Conservation (phyloP, 2,329 filamentous ascomycete genomes). For the Coniochaeta prunicola region DNA sequence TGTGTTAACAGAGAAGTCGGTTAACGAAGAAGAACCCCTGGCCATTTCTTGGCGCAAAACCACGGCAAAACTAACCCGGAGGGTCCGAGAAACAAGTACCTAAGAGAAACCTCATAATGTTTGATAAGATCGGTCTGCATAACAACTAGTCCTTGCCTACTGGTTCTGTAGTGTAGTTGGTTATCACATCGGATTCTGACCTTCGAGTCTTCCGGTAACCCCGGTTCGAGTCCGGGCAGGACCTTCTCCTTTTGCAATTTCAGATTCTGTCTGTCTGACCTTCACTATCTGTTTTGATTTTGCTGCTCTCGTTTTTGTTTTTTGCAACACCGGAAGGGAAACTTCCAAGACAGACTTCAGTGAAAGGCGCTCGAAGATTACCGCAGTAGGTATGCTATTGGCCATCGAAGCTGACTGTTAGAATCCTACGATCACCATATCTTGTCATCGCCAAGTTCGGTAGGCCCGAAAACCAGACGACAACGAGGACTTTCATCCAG, state of each 20-base stretch:
- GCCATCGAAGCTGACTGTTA: background rate
- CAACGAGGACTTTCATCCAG: background rate
- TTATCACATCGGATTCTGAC: slow-evolving; percentile 3
- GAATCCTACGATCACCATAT: background rate
- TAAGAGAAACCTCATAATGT: too few relatives aligned
- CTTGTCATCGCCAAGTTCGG: background rate
- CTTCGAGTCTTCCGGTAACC: background rate
- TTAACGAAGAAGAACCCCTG: too few relatives aligned
- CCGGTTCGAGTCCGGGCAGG: slow-evolving; percentile 2
- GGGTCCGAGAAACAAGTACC: too few relatives aligned
- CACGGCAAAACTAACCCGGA: too few relatives aligned
- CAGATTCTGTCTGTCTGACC: background rate
- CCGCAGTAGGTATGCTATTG: too few relatives aligned
- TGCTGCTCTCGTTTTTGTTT: background rate
- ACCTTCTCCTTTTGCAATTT: background rate
- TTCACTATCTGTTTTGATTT: background rate
- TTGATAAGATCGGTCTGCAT: too few relatives aligned
- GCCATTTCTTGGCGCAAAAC: too few relatives aligned
- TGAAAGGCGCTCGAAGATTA: too few relatives aligned
- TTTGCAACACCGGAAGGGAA: too few relatives aligned
- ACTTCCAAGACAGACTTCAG: too few relatives aligned
- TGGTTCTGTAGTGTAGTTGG: slow-evolving; percentile 2
- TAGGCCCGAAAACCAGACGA: background rate
- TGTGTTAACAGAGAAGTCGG: too few relatives aligned
- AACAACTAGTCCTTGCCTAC: too few relatives aligned